phyloP scores from a whole-genome alignment of 176 grass and related monocot species.

The Oryza officinalis region DNA sequence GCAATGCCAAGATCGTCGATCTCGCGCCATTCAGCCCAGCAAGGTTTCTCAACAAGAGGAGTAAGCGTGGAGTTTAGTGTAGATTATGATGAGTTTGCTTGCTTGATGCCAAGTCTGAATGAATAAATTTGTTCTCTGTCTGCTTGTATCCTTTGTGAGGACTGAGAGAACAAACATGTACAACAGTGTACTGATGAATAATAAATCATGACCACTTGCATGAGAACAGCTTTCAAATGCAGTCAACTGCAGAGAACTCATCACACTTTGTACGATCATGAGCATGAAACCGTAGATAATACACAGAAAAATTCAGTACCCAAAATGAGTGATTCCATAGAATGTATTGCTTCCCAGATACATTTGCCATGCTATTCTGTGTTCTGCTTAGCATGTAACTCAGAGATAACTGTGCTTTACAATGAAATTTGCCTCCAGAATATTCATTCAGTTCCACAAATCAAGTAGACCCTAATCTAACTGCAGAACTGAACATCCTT shows the following conservation, averaged over 20 bases:
- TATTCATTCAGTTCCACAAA: not conserved
- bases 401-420: not conserved
- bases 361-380: not conserved
- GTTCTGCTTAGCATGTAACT: not conserved
- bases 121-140: constrained; percentile 22
- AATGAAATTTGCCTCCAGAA: not conserved
- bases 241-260: not conserved
- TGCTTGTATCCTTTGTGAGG: not conserved
- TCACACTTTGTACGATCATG: not conserved
- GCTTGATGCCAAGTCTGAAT: not conserved
- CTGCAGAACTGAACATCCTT: constrained; percentile 13
- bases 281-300: not conserved
- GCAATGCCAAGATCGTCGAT: constrained; percentile 51
- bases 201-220: constrained; percentile 14
- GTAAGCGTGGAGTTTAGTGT: constrained; percentile 17
- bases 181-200: not conserved
- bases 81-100: not conserved
- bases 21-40: constrained; percentile 66
- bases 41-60: constrained; percentile 59
- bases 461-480: not conserved
- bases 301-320: not conserved
- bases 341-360: not conserved
- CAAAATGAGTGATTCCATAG: not conserved
- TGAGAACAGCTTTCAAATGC: not conserved
- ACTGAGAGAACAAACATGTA: constrained; percentile 3